Evolutionary conservation across 768 basidiomycete species (phyloP), one percentile per base, ranked within the genome.

Genomic region (Amanita phalloides): DNA sequence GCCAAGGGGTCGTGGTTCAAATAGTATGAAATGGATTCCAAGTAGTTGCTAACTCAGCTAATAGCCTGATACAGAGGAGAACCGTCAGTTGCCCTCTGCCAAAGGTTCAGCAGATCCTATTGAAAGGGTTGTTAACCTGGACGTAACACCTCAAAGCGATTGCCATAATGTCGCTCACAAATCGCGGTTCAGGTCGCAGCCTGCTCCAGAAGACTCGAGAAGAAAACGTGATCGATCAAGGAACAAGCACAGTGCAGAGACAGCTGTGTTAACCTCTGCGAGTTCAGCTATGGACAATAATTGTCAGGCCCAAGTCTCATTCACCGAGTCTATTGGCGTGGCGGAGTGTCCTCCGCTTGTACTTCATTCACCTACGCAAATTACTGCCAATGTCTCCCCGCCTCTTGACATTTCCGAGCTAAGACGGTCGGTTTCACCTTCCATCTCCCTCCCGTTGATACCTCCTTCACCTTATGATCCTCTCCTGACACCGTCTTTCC

Each of bases 401-500:
- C 47, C 57, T 44, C 59, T 62, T 48, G 59, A 60, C 39, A 57
- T 60, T 21, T 59, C 60, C 21, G 60, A 55, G 21, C 17, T 51
- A 39, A 49, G 52, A 43, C 44, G 43, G 1, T 57, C 65, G n/a
- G 0, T 44, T 23, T 68, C 72, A 8, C 67, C 71, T 32, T 58
- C 65, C 17, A 55, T 66, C 14, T 53, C 56, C 41, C 59, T 54
- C 17, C 64, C 67, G 5, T 54, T 68, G 50, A 67, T 82, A 44
- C 80, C 83, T 6, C 71, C 79, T 58, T 88, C 87, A 4, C 87
- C 87, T 2, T 90, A 89, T 53, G 76, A 90, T 60, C 87, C 87
- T 33, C 72, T 78, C 11, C 68, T 77, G 32, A 87, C 87, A 0
- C 87, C 87, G 0, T 76, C 85, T 3, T 89, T 89, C 64, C 79